Evolutionary conservation across 805 yeast genomes (phyloP), one percentile per base, ranked within the genome.

Genomic region (Kodamaea leandrae): DNA sequence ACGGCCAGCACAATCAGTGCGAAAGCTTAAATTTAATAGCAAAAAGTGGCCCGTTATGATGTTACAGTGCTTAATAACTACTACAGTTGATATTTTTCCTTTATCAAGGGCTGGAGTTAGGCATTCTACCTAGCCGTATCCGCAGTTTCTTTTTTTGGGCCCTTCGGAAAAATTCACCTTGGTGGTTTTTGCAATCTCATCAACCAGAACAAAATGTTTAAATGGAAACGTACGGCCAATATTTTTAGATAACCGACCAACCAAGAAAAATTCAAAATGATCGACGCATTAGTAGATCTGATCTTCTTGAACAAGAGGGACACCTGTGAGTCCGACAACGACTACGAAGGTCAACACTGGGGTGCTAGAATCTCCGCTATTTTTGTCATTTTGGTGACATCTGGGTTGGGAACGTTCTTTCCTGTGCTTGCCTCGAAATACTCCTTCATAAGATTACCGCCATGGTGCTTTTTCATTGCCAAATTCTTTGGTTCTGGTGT

Each of bases 401-500:
- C 83, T 3, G 61, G 73, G 1, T 48, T 74, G 33, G 87, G 87
- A 16, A 57, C 82, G 2, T 76, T 75, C 45, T 76, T 82, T 61
- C 89, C 89, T 1, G 58, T 83, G 2, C 55, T 82, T 23, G 72
- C 86, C 0, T 79, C 85, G 4, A 68, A 68, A 46, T 76, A 74
- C 52, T 78, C 86, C 0, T 73, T 73, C 49, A 68, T 83, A 32
- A 65, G 78, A 47, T 51, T 82, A 44, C 88, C 88, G 1, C 52
- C 71, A 10, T 72, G 78, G 77, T 73, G 79, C 48, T 83, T 82
- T 61, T 81, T 82, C 55, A 58, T 80, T 36, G 80, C 86, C 37
- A 84, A 83, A 53, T 84, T 74, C 61, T 86, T 86, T 56, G 95
- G 95, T 46, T 82, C 90, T 3, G 95, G 95, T 41, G 91, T 86